Evolutionary conservation across 2,329 filamentous ascomycete genomes (phyloP).

Genomic region (Phaeosphaeria sp.): DNA sequence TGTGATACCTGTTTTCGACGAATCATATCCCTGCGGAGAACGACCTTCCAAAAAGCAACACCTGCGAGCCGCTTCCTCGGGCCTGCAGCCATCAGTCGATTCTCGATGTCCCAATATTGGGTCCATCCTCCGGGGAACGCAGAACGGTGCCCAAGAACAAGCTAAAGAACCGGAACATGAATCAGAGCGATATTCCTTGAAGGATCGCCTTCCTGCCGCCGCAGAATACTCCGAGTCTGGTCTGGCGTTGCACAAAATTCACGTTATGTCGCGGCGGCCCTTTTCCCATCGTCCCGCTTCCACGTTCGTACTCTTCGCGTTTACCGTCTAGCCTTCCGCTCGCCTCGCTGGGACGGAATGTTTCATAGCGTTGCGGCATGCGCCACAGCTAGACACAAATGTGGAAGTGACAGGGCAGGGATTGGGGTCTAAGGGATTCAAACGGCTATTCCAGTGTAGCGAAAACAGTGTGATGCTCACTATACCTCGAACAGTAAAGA

Average conservation of each 20-base stretch:
- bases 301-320: neutral
- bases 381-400: slow-evolving; percentile 5
- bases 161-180: neutral
- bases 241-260: slow-evolving; percentile 1
- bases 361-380: slow-evolving; percentile 1
- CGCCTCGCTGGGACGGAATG: slow-evolving; percentile 1
- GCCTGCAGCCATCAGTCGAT: neutral
- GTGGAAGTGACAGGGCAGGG: slow-evolving; percentile 3
- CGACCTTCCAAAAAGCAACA: neutral
- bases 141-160: neutral
- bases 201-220: neutral
- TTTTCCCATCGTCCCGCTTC: neutral
- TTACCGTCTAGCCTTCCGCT: neutral
- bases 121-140: neutral
- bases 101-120: neutral
- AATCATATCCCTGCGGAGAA: neutral
- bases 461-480: neutral
- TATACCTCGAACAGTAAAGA: neutral
- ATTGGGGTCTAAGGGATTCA: neutral
- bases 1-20: neutral
- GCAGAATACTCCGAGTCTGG: neutral
- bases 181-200: neutral
- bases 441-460: slow-evolving; percentile 11
- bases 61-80: neutral
- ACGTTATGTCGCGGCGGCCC: neutral